These are phyloP conservation scores for Ogataea naganishii DNA, from an alignment of 805 yeast genomes.

Conservation along the genomic window DNA sequence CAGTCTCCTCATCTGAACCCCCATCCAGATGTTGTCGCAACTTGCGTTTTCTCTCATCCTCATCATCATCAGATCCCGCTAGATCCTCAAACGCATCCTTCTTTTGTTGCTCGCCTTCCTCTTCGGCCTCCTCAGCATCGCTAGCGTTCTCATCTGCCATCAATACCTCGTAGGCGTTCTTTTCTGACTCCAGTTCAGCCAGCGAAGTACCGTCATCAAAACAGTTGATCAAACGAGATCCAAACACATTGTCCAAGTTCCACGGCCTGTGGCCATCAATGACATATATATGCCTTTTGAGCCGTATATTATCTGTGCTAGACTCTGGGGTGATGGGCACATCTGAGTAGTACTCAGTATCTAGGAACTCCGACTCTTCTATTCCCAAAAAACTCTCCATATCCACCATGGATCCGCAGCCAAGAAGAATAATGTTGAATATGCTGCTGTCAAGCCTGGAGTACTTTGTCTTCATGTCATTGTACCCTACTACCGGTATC, in stretches of 20 bases:
- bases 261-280: constrained; percentile 94
- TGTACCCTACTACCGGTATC: constrained; percentile 88
- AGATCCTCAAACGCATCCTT: constrained; percentile 27
- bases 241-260: constrained; percentile 89
- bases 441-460: constrained; percentile 62
- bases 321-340: constrained; percentile 16
- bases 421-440: constrained; percentile 67
- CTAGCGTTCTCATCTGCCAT: constrained; percentile 31
- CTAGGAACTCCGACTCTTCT: constrained; percentile 43
- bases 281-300: constrained; percentile 61
- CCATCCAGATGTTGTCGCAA: constrained; percentile 7
- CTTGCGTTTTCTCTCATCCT: constrained; percentile 6
- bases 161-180: constrained; percentile 51
- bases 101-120: constrained; percentile 21
- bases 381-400: constrained; percentile 65
- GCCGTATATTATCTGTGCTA: constrained; percentile 20
- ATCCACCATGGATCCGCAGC: constrained; percentile 93
- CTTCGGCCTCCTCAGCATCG: constrained; percentile 26
- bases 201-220: constrained; percentile 81
- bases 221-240: constrained; percentile 68
- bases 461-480: constrained; percentile 63
- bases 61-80: constrained; percentile 23
- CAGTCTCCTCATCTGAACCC: constrained; percentile 18
- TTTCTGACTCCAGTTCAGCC: constrained; percentile 45
- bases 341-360: constrained; percentile 19